Conservation (phyloP, 345 rosid genomes). For the Cochlearia excelsa region DNA sequence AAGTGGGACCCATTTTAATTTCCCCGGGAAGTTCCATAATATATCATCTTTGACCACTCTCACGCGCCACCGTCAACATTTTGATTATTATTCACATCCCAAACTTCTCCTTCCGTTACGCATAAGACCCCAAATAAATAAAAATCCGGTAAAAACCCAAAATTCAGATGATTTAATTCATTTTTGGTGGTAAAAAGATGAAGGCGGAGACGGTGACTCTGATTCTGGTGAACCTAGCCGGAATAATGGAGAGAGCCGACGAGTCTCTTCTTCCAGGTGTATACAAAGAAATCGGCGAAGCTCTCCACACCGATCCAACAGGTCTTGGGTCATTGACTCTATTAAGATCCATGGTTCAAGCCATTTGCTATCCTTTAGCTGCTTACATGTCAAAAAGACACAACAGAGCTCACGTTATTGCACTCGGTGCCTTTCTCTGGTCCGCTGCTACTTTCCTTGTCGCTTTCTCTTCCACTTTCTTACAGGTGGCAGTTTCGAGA, state of each 20-base stretch:
- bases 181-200: slow-evolving; percentile 30
- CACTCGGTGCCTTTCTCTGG: slow-evolving; percentile 70
- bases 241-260: slow-evolving; percentile 90
- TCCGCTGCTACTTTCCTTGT: slow-evolving; percentile 67
- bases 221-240: slow-evolving; percentile 77
- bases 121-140: neutral
- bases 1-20: neutral
- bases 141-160: neutral
- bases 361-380: slow-evolving; percentile 57
- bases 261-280: slow-evolving; percentile 88
- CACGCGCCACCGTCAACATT: slow-evolving; percentile 34
- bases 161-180: no score
- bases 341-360: slow-evolving; percentile 61
- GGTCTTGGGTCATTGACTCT: slow-evolving; percentile 76
- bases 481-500: slow-evolving; percentile 82
- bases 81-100: slow-evolving; percentile 6
- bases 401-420: slow-evolving; percentile 64
- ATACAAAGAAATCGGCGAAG: slow-evolving; percentile 86
- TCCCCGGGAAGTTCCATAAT: neutral
- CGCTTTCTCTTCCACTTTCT: slow-evolving; percentile 55
- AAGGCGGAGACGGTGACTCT: slow-evolving; percentile 62
- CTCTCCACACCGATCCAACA: slow-evolving; percentile 76
- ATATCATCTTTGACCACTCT: slow-evolving; percentile 17
- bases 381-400: slow-evolving; percentile 50
- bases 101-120: slow-evolving; percentile 10